Evolutionary conservation across 768 basidiomycete species (phyloP), one percentile per base, ranked within the genome.

Genomic region (Leccinum fibrillosum): DNA sequence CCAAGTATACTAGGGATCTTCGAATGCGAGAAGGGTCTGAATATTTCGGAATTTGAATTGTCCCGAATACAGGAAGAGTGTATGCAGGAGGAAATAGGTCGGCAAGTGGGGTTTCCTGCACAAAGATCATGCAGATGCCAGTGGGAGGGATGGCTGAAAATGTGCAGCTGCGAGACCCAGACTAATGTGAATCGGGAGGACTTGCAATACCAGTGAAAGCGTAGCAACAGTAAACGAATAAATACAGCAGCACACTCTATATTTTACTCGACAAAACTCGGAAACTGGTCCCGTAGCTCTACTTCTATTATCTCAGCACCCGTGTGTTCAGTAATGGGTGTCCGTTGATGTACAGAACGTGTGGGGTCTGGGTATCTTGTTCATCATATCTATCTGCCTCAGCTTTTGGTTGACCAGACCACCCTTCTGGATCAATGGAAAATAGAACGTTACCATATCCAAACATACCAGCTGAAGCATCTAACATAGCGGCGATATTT

Each of bases 241-340:
- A 42, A 42, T 17, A 17, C 7, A n/a, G n/a, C n/a, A 9, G 8
- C 9, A 17, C 37, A 17, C 17, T 17, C 17, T 39, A 39, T 39
- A 4, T n/a, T 39, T 8, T 17, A 37, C 9, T 11, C 34, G 13
- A 35, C 34, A 13, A 13, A 35, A 39, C 39, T 5, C 19, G 42
- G n/a, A 19, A 44, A 44, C 42, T 19, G 10, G 15, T 44, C 19
- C 42, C 10, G 10, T 44, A 19, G 42, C 39, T 42, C 42, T 19
- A 19, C 9, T 19, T 6, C 5, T 19, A 44, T 63, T 78, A 89
- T 62, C 85, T 68, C 68, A 89, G 68, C 68, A 92, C 68, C 67
- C 85, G 81, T 62, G 90, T 90, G 73, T 93, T 93, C 57, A 88
- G 71, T 66, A 93, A 71, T 52, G 89, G 83, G 70, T 86, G 84